phyloP scores from a whole-genome alignment of 1,284 basidiomycete genomes.

The Somion occarium region DNA sequence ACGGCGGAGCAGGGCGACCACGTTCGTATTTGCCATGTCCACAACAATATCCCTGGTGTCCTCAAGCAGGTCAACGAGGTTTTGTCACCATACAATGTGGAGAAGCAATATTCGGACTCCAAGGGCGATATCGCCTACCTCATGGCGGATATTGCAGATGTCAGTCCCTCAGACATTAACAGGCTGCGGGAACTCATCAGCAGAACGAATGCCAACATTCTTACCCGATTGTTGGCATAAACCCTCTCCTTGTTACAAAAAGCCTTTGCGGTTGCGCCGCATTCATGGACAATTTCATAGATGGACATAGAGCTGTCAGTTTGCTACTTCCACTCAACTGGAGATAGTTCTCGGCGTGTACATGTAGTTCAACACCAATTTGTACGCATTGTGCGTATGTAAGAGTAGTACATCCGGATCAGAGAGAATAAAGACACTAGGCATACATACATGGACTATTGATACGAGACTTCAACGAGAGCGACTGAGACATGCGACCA shows the following conservation, averaged over 20 bases:
- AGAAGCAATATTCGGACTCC: conserved; percentile 98
- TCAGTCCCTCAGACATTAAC: conserved; percentile 79
- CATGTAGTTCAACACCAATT: conserved; percentile 10
- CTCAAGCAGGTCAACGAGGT: conserved; percentile 93
- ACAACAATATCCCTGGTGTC: conserved; percentile 97
- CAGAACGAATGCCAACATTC: conserved; percentile 80
- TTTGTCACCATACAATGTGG: conserved; percentile 93
- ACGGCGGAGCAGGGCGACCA: conserved; percentile 77
- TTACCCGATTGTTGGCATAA: conserved; percentile 80
- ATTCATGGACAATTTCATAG: conserved; percentile 13
- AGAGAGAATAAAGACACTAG: neutral
- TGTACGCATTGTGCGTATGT: conserved; percentile 10
- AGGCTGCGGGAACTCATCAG: conserved; percentile 82
- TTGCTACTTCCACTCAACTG: conserved; percentile 28
- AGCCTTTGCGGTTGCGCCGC: conserved; percentile 28
- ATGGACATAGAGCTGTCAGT: conserved; percentile 12
- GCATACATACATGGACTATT: conserved; percentile 1
- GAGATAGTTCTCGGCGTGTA: conserved; percentile 12
- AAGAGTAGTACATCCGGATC: conserved; percentile 5
- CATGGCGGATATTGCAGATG: conserved; percentile 93
- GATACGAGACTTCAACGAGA: neutral
- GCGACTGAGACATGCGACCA: neutral
- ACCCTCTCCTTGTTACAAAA: conserved; percentile 16
- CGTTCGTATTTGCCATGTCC: conserved; percentile 93
- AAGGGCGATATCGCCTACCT: conserved; percentile 94